A percentile compares a stretch with the other conserved stretches of the same genome.
phyloP scores from a whole-genome alignment of 2,329 filamentous ascomycete species.

The Byssochlamys sp. region DNA sequence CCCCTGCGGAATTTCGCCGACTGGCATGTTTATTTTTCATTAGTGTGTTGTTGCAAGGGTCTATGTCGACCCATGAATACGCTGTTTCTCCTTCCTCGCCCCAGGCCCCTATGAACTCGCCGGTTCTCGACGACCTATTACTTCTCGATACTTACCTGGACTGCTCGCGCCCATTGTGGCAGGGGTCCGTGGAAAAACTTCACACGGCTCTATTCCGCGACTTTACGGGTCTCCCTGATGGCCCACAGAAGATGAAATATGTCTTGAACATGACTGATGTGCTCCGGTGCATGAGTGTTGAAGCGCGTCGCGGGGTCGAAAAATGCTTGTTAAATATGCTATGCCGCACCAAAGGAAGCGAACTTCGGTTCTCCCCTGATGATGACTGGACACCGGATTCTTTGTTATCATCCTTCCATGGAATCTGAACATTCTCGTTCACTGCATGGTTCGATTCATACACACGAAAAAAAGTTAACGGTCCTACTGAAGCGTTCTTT shows the following conservation, averaged over 20 bases:
- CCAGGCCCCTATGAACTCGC: background rate
- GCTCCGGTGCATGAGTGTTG: conserved; percentile 1
- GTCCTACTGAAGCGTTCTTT: background rate
- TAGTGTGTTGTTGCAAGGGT: conserved; percentile 4
- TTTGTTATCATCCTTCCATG: conserved; percentile 5
- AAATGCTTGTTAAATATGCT: conserved; percentile 6
- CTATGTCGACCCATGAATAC: background rate
- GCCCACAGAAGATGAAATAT: conserved; percentile 4
- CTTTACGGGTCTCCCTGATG: background rate
- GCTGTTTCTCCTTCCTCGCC: background rate
- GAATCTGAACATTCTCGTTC: background rate
- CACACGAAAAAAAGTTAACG: background rate
- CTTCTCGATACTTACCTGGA: conserved; percentile 1
- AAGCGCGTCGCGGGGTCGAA: conserved; percentile 4
- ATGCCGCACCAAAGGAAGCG: conserved; percentile 1
- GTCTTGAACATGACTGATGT: conserved; percentile 5
- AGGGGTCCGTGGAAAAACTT: background rate
- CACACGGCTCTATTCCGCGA: conserved; percentile 1
- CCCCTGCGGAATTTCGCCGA: conserved; percentile 4
- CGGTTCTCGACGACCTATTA: conserved; percentile 1
- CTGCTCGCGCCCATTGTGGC: background rate
- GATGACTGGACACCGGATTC: conserved; percentile 5
- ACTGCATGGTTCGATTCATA: background rate
- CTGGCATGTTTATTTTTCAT: conserved; percentile 5
- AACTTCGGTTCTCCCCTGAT: background rate